These are phyloP conservation scores for Paecilomyces fulvus DNA, from an alignment of 2,329 filamentous ascomycete species.

Conservation along the genomic window DNA sequence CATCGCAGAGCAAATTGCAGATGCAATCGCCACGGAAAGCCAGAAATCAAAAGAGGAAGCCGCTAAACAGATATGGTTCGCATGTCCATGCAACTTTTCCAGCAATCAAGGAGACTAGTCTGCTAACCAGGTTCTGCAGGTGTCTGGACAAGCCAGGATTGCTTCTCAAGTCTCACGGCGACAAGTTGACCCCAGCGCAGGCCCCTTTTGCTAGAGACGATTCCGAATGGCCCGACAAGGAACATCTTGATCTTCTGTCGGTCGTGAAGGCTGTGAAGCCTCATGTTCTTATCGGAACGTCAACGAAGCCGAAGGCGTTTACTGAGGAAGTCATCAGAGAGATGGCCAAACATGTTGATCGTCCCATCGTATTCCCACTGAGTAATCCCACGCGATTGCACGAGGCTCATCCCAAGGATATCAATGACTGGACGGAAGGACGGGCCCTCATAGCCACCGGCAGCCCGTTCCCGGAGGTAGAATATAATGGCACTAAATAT, in stretches of 20 bases:
- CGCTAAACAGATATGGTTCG: slow-evolving; percentile 66
- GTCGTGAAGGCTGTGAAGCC: slow-evolving; percentile 66
- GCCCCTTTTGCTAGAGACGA: slow-evolving; percentile 56
- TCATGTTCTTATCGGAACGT: slow-evolving; percentile 76
- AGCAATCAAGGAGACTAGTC: neutral
- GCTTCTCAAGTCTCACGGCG: slow-evolving; percentile 53
- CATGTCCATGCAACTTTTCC: neutral
- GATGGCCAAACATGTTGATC: slow-evolving; percentile 64
- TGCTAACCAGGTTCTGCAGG: slow-evolving; percentile 37
- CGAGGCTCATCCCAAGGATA: slow-evolving; percentile 68
- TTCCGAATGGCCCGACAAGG: slow-evolving; percentile 51
- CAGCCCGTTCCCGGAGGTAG: slow-evolving; percentile 69
- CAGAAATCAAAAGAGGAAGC: slow-evolving; percentile 65
- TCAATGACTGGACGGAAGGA: slow-evolving; percentile 70
- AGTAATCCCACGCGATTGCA: slow-evolving; percentile 80
- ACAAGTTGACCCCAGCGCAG: slow-evolving; percentile 60
- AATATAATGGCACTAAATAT: slow-evolving; percentile 45
- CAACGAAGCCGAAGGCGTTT: slow-evolving; percentile 68
- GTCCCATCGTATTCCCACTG: slow-evolving; percentile 72
- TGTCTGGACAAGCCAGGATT: slow-evolving; percentile 75
- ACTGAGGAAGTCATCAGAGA: slow-evolving; percentile 64
- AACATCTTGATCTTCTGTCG: slow-evolving; percentile 52
- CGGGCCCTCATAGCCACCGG: slow-evolving; percentile 74
- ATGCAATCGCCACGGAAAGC: slow-evolving; percentile 65
- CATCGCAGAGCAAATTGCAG: slow-evolving; percentile 75